Evolutionary conservation across 2,329 filamentous ascomycete species (phyloP), one percentile per base, ranked within the genome.

Genomic region (Geosmithia morbida): DNA sequence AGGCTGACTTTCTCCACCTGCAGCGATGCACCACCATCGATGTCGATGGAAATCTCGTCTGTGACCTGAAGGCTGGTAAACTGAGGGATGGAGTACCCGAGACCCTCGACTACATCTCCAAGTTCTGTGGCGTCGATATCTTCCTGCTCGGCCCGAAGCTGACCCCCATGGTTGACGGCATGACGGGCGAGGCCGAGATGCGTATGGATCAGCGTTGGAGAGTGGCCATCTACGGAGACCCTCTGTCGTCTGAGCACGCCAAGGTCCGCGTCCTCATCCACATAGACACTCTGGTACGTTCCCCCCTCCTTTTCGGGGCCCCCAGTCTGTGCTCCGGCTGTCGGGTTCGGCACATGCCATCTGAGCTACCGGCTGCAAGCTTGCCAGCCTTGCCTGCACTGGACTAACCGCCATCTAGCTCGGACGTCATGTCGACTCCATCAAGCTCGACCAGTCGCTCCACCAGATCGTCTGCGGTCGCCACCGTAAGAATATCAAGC

Each of bases 261-360:
- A 98, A 98, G 74, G 95, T 90, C 17, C 80, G 92, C 54, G 82
- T 96, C 41, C 70, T 98, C 62, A 94, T 97, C 63, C 92, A 96
- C 74, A 97, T 98, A 61, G 92, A 98, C 63, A 87, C 88, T 66
- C 79, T 94, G 69, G 86, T 92, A 75, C 50, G 51, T 46, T 43
- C 20, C 19, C 20, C 20, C n/a, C n/a, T n/a, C n/a, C n/a, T n/a
- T n/a, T n/a, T 40, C 13, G 4, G 5, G 11, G 39, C 11, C 39
- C 5, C 5, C 39, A 5, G 11, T 18, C 39, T 11, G 17, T 5
- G 13, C 17, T 4, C 5, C 39, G 8, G 22, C 8, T 26, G 22
- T 26, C 8, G 22, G 8, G 8, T 26, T 8, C 4, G 8, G 22
- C 8, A 26, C 22, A 26, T 26, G 22, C 4, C 8, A 8, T 8